Percentiles rank a stretch among this genome's conserved stretches.
Evolutionary conservation across 257 asterid genomes (phyloP).

Genomic region (Avicennia marina): DNA sequence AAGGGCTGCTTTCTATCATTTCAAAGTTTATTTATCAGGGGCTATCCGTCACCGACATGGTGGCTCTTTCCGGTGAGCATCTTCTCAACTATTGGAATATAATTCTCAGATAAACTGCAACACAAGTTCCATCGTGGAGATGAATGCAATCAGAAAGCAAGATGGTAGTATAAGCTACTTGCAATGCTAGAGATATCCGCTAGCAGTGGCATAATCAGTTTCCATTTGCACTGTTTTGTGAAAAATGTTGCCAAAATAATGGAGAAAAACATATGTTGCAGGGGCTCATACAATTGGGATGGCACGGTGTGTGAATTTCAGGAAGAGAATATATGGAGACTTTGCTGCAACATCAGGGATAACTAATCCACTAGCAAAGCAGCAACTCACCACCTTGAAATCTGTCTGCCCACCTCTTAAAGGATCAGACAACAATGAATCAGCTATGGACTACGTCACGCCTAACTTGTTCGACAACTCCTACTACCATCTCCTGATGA

Average conservation of each 20-base stretch:
- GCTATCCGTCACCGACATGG: slow-evolving; percentile 83
- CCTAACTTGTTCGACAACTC: slow-evolving; percentile 76
- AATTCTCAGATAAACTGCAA: no score
- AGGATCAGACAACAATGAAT: slow-evolving; percentile 55
- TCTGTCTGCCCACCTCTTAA: slow-evolving; percentile 51
- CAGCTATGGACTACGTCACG: slow-evolving; percentile 67
- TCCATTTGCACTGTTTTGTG: no score
- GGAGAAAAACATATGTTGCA: slow-evolving; percentile 17
- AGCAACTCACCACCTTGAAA: slow-evolving; percentile 44
- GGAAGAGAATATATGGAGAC: slow-evolving; percentile 77
- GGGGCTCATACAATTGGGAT: slow-evolving; percentile 95
- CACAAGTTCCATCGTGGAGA: no score
- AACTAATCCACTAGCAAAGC: slow-evolving; percentile 36
- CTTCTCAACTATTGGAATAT: background rate
- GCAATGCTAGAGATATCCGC: no score
- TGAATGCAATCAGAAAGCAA: no score
- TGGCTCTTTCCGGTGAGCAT: slow-evolving; percentile 77
- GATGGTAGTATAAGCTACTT: no score
- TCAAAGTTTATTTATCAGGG: slow-evolving; percentile 74
- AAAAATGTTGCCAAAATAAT: no score
- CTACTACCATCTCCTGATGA: slow-evolving; percentile 50
- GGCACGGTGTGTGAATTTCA: slow-evolving; percentile 80
- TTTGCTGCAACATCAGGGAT: slow-evolving; percentile 34
- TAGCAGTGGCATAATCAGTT: no score
- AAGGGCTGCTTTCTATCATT: slow-evolving; percentile 68